Evolutionary conservation across 169 alveolate genomes (phyloP), one percentile per base, ranked within the genome.

Genomic region (Plasmodium coatneyi): DNA sequence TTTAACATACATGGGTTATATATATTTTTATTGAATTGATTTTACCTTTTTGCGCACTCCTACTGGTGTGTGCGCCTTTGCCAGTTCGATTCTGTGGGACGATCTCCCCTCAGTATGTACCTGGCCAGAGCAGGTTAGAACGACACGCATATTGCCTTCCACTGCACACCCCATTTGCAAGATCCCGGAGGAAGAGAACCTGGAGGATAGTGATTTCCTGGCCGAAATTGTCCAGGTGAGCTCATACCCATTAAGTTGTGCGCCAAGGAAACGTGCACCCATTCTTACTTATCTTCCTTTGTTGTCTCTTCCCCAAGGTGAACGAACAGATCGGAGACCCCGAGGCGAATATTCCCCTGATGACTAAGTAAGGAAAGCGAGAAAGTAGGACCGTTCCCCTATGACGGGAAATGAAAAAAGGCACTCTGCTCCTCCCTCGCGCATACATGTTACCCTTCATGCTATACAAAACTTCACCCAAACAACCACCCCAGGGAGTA

Each of bases 131-230:
- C 4, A 14, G 30, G 30, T 5, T 2, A 43, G 25, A 25, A 12
- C 34, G 19, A 72, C 60, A 12, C 7, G 6, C 34, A n/a, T 71
- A 28, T 25, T 36, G 2, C 5, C 32, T 71, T 71, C 25, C 52
- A 14, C 78, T 84, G 9, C 25, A 52, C 25, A 16, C 60, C 19
- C 46, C 49, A 76, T 74, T 78, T 86, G 34, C 5, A 76, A 86
- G 93, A 86, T 86, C 60, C 70, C 84, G 10, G 93, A 86, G 71
- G 93, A 86, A 49, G 93, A 74, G 36, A 76, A 54, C 39, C 25
- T 86, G 41, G 93, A 86, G 41, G 93, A 86, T 14, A 84, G 71
- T 2, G 87, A 86, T n/a, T 86, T 86, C 71, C 71, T 86, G 70
- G 56, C 71, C n/a, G 60, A 49, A 49, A 49, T 49, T 49, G 22